A percentile compares a stretch with the other conserved stretches of the same genome.
Evolutionary conservation across 108 stramenopile genomes (phyloP).

Genomic region (Fistulifera pelliculosa): DNA sequence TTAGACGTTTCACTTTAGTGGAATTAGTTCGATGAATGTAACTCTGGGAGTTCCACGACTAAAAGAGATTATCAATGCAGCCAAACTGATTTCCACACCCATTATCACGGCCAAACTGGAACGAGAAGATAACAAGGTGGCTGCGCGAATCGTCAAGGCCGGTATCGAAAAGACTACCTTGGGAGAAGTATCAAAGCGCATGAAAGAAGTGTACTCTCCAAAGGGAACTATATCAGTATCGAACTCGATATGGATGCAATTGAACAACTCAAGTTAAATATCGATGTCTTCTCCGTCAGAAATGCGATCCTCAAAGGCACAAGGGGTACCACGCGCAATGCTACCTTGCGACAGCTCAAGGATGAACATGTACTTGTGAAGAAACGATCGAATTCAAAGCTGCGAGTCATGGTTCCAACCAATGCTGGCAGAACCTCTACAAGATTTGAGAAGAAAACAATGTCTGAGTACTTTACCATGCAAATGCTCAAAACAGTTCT

Average conservation of each 20-base stretch:
- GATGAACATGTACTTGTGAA: conserved; percentile 65
- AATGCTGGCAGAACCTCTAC: conserved; percentile 4
- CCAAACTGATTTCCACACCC: conserved; percentile 97
- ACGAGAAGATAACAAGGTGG: conserved; percentile 77
- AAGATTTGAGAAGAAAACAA: conserved; percentile 15
- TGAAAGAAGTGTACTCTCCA: conserved; percentile 91
- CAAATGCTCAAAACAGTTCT: conserved; percentile 88
- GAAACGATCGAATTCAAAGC: conserved; percentile 54
- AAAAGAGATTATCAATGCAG: conserved; percentile 99
- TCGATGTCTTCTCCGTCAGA: conserved; percentile 72
- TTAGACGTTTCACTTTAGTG: conserved; percentile 96
- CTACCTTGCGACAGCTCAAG: conserved; percentile 65
- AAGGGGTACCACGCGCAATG: conserved; percentile 53
- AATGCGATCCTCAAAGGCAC: conserved; percentile 75
- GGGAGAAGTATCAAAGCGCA: conserved; percentile 85
- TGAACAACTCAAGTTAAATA: conserved; percentile 82
- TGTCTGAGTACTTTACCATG: conserved; percentile 73
- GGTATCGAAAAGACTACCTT: conserved; percentile 96
- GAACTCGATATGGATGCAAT: conserved; percentile 90
- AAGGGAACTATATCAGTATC: conserved; percentile 77
- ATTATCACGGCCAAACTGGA: conserved; percentile 94
- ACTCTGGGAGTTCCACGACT: conserved; percentile 98
- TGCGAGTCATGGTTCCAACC: conserved; percentile 76
- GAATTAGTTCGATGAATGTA: conserved; percentile 99
- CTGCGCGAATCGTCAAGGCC: conserved; percentile 93